phyloP scores from a whole-genome alignment of 768 basidiomycete species.

The Tricholoma matsutake region DNA sequence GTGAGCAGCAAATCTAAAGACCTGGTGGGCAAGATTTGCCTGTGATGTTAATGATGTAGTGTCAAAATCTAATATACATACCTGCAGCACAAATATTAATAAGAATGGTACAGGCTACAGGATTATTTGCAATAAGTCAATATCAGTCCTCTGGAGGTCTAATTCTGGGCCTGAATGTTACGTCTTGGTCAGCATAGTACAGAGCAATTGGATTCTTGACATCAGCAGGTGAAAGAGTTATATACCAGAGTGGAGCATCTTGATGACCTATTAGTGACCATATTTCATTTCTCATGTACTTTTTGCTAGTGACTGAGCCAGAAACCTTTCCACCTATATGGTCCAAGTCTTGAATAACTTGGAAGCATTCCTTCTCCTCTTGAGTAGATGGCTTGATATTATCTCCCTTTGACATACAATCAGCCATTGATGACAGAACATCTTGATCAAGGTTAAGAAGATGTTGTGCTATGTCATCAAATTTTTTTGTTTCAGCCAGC shows the following conservation, averaged over 20 bases:
- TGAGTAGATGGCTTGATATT: slow-evolving; percentile 22
- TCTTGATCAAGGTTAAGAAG: slow-evolving; percentile 20
- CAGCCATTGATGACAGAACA: slow-evolving; percentile 17
- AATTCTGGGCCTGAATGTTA: slow-evolving; percentile 19
- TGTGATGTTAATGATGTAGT: no score
- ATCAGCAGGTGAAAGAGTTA: slow-evolving; percentile 32
- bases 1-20: no score
- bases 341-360: slow-evolving; percentile 32
- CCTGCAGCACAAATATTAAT: no score
- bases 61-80: no score
- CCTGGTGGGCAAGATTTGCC: no score
- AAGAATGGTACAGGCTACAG: neutral
- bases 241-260: slow-evolving; percentile 32
- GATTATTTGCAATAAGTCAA: slow-evolving; percentile 4
- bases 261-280: slow-evolving; percentile 24
- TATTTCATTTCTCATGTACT: slow-evolving; percentile 28
- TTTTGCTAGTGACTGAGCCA: slow-evolving; percentile 26
- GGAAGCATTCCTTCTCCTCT: slow-evolving; percentile 33
- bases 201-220: slow-evolving; percentile 28
- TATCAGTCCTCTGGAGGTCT: neutral
- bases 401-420: slow-evolving; percentile 22
- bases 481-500: slow-evolving; percentile 22
- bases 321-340: slow-evolving; percentile 28
- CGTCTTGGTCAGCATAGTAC: slow-evolving; percentile 27
- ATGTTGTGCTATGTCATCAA: slow-evolving; percentile 21